Evolutionary conservation across 768 basidiomycete genomes (phyloP), one percentile per base, ranked within the genome.

Genomic region (Cubamyces sp.): DNA sequence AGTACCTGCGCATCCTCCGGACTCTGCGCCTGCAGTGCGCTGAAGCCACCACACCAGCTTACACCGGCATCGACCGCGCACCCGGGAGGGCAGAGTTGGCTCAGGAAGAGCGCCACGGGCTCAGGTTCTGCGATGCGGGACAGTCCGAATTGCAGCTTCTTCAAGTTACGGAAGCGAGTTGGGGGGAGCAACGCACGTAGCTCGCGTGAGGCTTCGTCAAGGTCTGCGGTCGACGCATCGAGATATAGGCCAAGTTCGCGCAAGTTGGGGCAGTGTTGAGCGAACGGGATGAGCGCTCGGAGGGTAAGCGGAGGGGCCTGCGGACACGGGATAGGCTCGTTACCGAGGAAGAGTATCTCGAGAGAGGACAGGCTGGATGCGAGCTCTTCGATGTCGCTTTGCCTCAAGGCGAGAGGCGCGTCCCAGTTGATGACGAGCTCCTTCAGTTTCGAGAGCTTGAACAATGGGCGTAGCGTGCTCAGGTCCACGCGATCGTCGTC

Each of bases 101-200:
- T 82, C 57, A 88, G 75, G 65, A 83, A 86, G 12, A 83, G 75
- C 18, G 86, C 79, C 30, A 82, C 79, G 0, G 78, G 65, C 4
- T 74, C 78, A 5, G 77, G 70, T 15, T 83, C 77, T 1, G 67
- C 49, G 26, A 84, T 78, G 52, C 73, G 71, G 18, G 85, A 86
- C 0, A 83, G 78, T 0, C 86, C 86, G 64, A 87, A 72, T 16
- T 78, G 78, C 12, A 88, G 72, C 15, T 67, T 64, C 52, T 67
- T 30, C 25, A 74, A 67, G 9, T 26, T 45, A 16, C 55, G 54
- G 62, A 74, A 74, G 12, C 39, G 67, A 41, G 53, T 48, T 18
- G 23, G 59, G 6, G 23, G 57, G 25, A 54, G 57, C 9, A 45
- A 2, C 8, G 42, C 39, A 42, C 47, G 45, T 16, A 50, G 43